These are phyloP conservation scores for Suillus americanus DNA, from an alignment of 768 basidiomycete species.

Conservation along the genomic window DNA sequence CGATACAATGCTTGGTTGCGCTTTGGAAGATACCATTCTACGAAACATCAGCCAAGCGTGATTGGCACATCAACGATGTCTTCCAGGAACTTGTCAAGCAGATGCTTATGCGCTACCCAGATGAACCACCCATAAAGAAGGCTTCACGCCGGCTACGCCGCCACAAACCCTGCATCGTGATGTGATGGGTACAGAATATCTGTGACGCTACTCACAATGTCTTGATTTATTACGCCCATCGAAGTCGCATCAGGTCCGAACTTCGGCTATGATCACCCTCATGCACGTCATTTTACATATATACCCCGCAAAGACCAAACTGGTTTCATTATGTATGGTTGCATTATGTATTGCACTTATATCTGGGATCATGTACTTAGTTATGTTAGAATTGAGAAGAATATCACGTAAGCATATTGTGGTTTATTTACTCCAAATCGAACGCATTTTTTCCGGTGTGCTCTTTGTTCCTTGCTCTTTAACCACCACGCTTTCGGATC, in stretches of 20 bases:
- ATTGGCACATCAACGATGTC: constrained; percentile 78
- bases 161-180: constrained; percentile 34
- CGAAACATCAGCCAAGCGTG: constrained; percentile 85
- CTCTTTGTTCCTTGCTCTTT: constrained; percentile 4
- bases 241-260: not conserved
- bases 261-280: not conserved
- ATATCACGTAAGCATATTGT: constrained; percentile 2
- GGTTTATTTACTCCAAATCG: constrained; percentile 4
- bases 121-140: constrained; percentile 36
- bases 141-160: constrained; percentile 25
- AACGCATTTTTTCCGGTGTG: constrained; percentile 19
- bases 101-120: constrained; percentile 68
- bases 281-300: constrained; percentile 1
- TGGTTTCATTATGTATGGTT: constrained; percentile 4
- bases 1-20: constrained; percentile 62
- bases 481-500: constrained; percentile 7
- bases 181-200: constrained; percentile 22
- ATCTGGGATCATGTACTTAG: not conserved
- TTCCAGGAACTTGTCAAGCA: constrained; percentile 77
- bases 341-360: not conserved
- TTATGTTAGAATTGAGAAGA: not conserved
- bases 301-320: not conserved
- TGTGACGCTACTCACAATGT: not conserved
- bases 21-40: constrained; percentile 77
- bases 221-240: not conserved